Evolutionary conservation across 768 basidiomycete genomes (phyloP).

Genomic region (Serendipita sp.): DNA sequence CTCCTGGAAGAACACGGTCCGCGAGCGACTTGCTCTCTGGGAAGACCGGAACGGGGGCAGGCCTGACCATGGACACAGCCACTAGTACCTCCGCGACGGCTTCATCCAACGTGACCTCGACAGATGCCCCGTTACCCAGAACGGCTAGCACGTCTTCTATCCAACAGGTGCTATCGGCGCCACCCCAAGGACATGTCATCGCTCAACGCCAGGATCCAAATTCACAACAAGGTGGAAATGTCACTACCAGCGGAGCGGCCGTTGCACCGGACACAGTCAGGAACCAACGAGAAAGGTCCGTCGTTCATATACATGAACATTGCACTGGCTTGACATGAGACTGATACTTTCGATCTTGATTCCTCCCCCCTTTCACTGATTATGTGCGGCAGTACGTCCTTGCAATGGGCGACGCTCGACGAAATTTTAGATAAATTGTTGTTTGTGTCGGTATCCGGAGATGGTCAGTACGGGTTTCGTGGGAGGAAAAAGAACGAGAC

Average conservation of each 20-base stretch:
- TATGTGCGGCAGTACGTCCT: conserved; percentile 32
- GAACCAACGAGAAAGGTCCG: neutral
- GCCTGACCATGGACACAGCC: neutral
- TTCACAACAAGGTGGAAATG: neutral
- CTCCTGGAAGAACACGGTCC: conserved; percentile 7
- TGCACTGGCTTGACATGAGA: neutral
- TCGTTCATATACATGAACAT: neutral
- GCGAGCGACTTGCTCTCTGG: conserved; percentile 8
- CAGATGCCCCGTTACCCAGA: neutral
- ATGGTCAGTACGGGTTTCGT: conserved; percentile 32
- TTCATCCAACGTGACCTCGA: neutral
- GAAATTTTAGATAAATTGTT: conserved; percentile 69
- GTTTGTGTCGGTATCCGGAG: conserved; percentile 69
- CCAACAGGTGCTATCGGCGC: neutral
- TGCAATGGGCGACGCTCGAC: conserved; percentile 60
- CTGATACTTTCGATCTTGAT: neutral
- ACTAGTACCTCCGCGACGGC: neutral
- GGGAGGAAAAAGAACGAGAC: no score
- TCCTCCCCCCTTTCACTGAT: neutral
- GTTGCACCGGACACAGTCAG: neutral
- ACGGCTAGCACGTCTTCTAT: neutral
- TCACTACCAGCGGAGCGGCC: neutral
- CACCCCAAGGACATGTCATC: no score
- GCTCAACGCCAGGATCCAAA: neutral
- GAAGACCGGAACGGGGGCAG: neutral